phyloP scores from a whole-genome alignment of 2,329 filamentous ascomycete species.

The Aspergillus melleus region DNA sequence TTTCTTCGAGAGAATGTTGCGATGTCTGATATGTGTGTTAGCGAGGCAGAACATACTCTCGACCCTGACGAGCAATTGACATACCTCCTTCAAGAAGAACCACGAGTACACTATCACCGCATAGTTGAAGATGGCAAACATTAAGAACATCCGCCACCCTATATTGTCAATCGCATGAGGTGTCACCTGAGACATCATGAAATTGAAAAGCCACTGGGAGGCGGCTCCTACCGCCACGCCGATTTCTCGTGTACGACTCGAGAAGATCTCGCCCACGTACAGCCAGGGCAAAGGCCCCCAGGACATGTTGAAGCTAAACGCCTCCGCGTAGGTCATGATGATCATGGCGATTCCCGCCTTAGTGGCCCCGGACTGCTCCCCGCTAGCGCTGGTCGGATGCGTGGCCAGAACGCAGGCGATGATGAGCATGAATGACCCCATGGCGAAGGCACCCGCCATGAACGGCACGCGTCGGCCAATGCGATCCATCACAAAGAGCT shows the following conservation, averaged over 20 bases:
- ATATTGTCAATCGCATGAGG: conserved; percentile 48
- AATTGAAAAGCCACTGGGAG: conserved; percentile 43
- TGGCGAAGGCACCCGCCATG: conserved; percentile 50
- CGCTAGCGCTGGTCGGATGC: conserved; percentile 39
- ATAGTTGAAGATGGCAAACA: conserved; percentile 53
- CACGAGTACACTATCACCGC: conserved; percentile 47
- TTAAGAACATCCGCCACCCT: conserved; percentile 51
- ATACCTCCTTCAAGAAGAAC: conserved; percentile 43
- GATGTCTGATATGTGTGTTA: conserved; percentile 34
- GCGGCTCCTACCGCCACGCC: conserved; percentile 37
- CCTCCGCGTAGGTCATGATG: conserved; percentile 54
- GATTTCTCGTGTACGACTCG: conserved; percentile 36
- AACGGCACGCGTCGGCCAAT: conserved; percentile 52
- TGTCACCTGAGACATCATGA: conserved; percentile 41
- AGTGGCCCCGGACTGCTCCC: conserved; percentile 33
- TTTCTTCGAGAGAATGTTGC: conserved; percentile 47
- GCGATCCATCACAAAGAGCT: conserved; percentile 51
- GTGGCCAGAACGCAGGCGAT: conserved; percentile 51
- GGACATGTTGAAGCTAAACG: conserved; percentile 42
- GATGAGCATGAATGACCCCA: conserved; percentile 56
- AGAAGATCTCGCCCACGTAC: conserved; percentile 41
- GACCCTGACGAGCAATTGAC: background rate
- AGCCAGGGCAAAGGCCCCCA: conserved; percentile 41
- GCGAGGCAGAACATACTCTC: background rate
- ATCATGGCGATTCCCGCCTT: conserved; percentile 48